phyloP scores from a whole-genome alignment of 1,139 yeast species.

The Debaryomyces nepalensis region DNA sequence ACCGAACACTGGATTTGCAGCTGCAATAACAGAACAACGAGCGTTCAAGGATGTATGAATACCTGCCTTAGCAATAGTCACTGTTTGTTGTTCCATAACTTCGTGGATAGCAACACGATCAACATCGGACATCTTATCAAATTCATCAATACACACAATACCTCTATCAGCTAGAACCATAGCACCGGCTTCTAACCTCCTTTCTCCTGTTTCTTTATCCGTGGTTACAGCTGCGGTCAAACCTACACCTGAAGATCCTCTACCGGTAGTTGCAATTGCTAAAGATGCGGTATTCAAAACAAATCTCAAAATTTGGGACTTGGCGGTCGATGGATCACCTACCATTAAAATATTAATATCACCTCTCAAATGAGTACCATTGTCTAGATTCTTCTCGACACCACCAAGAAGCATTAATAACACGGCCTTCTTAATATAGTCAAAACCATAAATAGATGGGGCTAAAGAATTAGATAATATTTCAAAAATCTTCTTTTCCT shows the following conservation, averaged over 20 bases:
- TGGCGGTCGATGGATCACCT: conserved; percentile 99
- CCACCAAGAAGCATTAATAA: conserved; percentile 92
- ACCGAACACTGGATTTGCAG: conserved; percentile 97
- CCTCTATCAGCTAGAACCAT: conserved; percentile 99
- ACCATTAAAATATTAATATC: conserved; percentile 95
- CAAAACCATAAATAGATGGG: conserved; percentile 95
- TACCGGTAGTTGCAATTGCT: conserved; percentile 98
- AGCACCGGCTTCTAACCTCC: conserved; percentile 98
- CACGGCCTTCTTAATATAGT: conserved; percentile 88
- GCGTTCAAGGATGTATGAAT: conserved; percentile 96
- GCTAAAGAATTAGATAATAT: conserved; percentile 84
- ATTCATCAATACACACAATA: conserved; percentile 96
- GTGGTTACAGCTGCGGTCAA: conserved; percentile 98
- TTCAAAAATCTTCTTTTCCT: conserved; percentile 71
- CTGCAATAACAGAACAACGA: conserved; percentile 96
- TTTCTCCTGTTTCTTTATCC: conserved; percentile 96
- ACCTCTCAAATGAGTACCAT: conserved; percentile 97
- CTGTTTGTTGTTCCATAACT: conserved; percentile 99
- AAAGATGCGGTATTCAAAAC: conserved; percentile 92
- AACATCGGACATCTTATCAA: conserved; percentile 95
- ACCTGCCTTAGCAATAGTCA: conserved; percentile 98
- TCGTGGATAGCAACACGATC: conserved; percentile 99
- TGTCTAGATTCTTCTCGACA: conserved; percentile 88
- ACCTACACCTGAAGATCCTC: conserved; percentile 99
- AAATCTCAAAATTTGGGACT: conserved; percentile 91